Evolutionary conservation across 2,329 filamentous ascomycete genomes (phyloP), one percentile per base, ranked within the genome.

Genomic region (Didymella pinodella): DNA sequence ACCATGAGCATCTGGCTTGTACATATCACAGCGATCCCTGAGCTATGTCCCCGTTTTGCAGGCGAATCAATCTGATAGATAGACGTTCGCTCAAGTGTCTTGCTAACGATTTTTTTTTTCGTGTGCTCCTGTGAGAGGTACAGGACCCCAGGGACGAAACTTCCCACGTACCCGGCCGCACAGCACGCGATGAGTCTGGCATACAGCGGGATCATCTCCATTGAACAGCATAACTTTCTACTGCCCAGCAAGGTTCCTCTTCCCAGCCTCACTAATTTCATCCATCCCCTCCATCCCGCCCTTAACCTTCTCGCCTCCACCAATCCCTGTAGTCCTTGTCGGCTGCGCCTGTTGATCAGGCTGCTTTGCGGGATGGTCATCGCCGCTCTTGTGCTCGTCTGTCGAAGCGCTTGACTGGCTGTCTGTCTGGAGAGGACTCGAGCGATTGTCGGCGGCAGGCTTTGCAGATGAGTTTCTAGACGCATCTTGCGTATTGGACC

Each of bases 301-400:
- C 48, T 73, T 63, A 2, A 77, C 72, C 45, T 68, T 45, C 25
- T 60, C 51, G 16, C 49, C 36, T 7, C 70, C 71, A 1, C 71
- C 74, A 49, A 78, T 75, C 0, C 76, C 75, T 18, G 75, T 78
- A 32, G 51, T 71, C 43, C 73, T 60, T 1, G 59, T 67, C 5
- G 73, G 73, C 60, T 73, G 52, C 18, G 60, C 54, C 59, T 78
- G 75, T 7, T 65, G 50, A 50, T 78, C 75, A 0, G 75, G 75
- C 49, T 78, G 76, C 57, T 77, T 78, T 0, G 75, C 75, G 1
- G 76, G 76, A 52, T 78, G 74, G 20, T 77, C 71, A 36, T 73
- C 69, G 2, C 73, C 73, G 10, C 32, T 66, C 57, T 68, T 68
- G 25, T 67, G 49, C 54, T 74, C 68, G 0, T 72, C 56, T 7